A percentile compares a stretch with the other conserved stretches of the same genome.
Evolutionary conservation across 2,329 filamentous ascomycete species (phyloP).

Genomic region (Arthrobotrys sphaeroides): DNA sequence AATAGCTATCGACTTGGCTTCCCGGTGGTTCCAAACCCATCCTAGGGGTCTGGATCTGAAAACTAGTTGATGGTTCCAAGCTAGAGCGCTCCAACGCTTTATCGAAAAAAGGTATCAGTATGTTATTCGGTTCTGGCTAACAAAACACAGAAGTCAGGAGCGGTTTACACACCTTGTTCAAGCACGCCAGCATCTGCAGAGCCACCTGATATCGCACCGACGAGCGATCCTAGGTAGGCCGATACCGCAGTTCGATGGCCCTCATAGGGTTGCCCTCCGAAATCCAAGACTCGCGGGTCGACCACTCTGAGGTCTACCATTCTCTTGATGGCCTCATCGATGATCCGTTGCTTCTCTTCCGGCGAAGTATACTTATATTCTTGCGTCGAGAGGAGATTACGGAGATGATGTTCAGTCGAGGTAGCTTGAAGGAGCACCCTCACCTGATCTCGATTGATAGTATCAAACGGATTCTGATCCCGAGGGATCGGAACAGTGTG

Average conservation of each 20-base stretch:
- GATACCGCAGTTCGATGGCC: slow-evolving; percentile 32
- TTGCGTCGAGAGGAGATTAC: slow-evolving; percentile 23
- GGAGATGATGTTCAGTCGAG: slow-evolving; percentile 40
- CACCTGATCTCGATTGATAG: slow-evolving; percentile 30
- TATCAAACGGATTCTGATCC: slow-evolving; percentile 16
- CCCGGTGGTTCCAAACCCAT: slow-evolving; percentile 18
- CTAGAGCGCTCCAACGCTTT: slow-evolving; percentile 4
- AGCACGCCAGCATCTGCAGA: slow-evolving; percentile 22
- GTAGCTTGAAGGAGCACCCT: slow-evolving; percentile 46
- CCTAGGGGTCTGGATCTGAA: slow-evolving; percentile 37
- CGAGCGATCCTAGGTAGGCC: slow-evolving; percentile 29
- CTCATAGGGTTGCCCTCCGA: slow-evolving; percentile 27
- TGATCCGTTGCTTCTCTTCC: slow-evolving; percentile 36
- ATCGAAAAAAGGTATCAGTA: background rate
- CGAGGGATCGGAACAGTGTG: slow-evolving; percentile 1
- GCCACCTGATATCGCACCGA: slow-evolving; percentile 42
- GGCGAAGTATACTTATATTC: slow-evolving; percentile 24
- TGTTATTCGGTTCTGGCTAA: background rate
- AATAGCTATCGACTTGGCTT: background rate
- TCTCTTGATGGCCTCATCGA: slow-evolving; percentile 30
- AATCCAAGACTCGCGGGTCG: slow-evolving; percentile 36
- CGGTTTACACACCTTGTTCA: slow-evolving; percentile 7
- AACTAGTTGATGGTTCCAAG: slow-evolving; percentile 14
- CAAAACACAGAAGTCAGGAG: background rate
- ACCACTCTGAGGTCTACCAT: slow-evolving; percentile 34